These are phyloP conservation scores for Biscogniauxia sp. DNA, from an alignment of 2,329 filamentous ascomycete species.

Conservation along the genomic window DNA sequence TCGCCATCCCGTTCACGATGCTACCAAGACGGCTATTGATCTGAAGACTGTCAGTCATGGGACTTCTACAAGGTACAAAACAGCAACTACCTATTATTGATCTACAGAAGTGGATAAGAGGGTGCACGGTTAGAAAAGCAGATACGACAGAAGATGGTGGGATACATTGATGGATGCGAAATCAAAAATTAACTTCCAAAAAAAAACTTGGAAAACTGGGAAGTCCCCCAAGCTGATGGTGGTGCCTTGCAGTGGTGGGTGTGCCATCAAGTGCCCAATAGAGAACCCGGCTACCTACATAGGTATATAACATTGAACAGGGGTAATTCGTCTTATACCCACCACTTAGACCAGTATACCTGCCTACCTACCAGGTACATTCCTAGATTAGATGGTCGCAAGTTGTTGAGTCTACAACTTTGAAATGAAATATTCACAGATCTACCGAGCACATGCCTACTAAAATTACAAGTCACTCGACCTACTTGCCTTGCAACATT, in stretches of 20 bases:
- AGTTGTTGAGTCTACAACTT: too few relatives aligned
- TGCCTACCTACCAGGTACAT: too few relatives aligned
- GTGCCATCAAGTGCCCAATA: not conserved
- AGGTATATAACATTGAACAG: too few relatives aligned
- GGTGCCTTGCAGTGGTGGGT: not conserved
- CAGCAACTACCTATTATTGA: not conserved
- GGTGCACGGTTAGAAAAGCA: not conserved
- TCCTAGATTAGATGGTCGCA: too few relatives aligned
- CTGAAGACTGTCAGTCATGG: too few relatives aligned
- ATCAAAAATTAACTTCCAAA: not conserved
- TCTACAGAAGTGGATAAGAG: not conserved
- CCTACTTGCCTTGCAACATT: too few relatives aligned
- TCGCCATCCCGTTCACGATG: not conserved
- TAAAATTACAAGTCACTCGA: too few relatives aligned
- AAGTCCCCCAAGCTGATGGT: constrained; percentile 3
- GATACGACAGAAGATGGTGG: not conserved
- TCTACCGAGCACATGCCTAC: too few relatives aligned
- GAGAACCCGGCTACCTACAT: not conserved
- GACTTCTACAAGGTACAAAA: too few relatives aligned
- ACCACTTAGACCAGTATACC: too few relatives aligned
- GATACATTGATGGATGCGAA: not conserved
- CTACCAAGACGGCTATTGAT: not conserved
- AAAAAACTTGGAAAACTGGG: constrained; percentile 17
- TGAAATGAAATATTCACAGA: too few relatives aligned
- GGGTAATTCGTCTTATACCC: too few relatives aligned